Evolutionary conservation across 805 yeast species (phyloP).

Genomic region (Barnettozyma populi): DNA sequence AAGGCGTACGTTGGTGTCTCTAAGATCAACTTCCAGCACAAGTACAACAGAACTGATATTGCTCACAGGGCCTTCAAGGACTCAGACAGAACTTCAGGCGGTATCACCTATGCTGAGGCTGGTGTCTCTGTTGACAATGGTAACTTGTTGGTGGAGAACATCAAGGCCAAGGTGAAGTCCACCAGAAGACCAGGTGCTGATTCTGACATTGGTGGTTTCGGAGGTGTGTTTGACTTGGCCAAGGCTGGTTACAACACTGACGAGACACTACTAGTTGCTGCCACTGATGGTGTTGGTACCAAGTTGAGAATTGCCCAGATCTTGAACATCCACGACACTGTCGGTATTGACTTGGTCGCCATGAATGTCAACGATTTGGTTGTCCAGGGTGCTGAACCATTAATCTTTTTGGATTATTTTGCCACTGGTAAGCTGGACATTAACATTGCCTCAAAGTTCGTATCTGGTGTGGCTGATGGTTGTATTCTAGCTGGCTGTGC

Average conservation of each 20-base stretch:
- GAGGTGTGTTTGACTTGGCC: conserved; percentile 89
- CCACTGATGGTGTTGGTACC: conserved; percentile 99
- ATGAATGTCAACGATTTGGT: conserved; percentile 98
- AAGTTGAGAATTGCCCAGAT: conserved; percentile 92
- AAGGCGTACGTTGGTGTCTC: conserved; percentile 84
- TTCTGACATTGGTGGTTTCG: conserved; percentile 97
- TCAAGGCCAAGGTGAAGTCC: conserved; percentile 84
- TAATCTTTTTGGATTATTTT: conserved; percentile 90
- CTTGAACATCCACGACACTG: conserved; percentile 88
- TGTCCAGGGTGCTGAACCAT: conserved; percentile 98
- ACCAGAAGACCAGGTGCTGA: conserved; percentile 96
- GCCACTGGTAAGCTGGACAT: conserved; percentile 92
- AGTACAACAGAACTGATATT: conserved; percentile 86
- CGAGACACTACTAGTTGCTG: conserved; percentile 84
- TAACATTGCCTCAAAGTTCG: conserved; percentile 79
- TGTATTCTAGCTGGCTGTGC: conserved; percentile 96
- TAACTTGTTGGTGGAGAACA: conserved; percentile 80
- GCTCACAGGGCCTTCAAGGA: conserved; percentile 93
- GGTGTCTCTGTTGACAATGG: conserved; percentile 99
- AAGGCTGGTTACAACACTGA: conserved; percentile 78
- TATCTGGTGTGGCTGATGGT: conserved; percentile 93
- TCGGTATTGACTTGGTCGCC: conserved; percentile 96
- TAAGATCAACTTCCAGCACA: conserved; percentile 62
- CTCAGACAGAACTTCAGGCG: conserved; percentile 25
- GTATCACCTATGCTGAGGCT: conserved; percentile 86